Base-by-base conservation (phyloP, 2,329 filamentous ascomycete species). In the Ceratocystis diversiconidia region DNA sequence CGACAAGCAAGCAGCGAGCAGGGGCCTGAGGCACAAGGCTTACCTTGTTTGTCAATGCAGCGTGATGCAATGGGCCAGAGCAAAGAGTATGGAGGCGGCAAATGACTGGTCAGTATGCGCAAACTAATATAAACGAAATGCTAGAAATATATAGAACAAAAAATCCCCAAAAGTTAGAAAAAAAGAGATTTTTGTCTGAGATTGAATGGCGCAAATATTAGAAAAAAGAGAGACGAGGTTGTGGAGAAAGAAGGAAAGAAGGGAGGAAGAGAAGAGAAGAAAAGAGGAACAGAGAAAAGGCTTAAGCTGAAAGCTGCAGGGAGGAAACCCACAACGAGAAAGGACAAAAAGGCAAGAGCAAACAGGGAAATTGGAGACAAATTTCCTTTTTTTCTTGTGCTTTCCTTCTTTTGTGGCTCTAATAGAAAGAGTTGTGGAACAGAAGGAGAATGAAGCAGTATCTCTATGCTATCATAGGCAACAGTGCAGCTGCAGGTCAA, bases 1-100 rank as follows among this genome's bases (percentile, higher is more conserved):
- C 59, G 61, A 62, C 32, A 65, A 19, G 22, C 36, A 61, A 48
- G 41, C 32, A 62, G 32, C 44, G 46, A 62, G 48, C 64, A 62
- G 65, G 55, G 44, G 61, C 43, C 59, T 63, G 36, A 63, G 41
- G 50, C 63, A 65, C 50, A 61, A 67, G 66, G 60, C 66, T 67
- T 67, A 67, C 66, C 63, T 67, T 65, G 63, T 65, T 59, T 62
- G 66, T 67, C 44, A 61, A 67, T 67, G 66, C 63, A 63, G 46
- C 30, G 60, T 46, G 50, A 66, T 66, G 52, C 62, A 67, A 59
- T 32, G 52, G 62, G 55, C 41, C 28, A 66, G 28, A 66, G 43
- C 46, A 59, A 28, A 66, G 46, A 64, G 17, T 10, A 19, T 7
- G 25, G 8, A 46, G 41, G 36, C 36, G 12, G 36, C 36, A 12